Conservation (phyloP, 768 basidiomycete species). For the Collybia sordida region DNA sequence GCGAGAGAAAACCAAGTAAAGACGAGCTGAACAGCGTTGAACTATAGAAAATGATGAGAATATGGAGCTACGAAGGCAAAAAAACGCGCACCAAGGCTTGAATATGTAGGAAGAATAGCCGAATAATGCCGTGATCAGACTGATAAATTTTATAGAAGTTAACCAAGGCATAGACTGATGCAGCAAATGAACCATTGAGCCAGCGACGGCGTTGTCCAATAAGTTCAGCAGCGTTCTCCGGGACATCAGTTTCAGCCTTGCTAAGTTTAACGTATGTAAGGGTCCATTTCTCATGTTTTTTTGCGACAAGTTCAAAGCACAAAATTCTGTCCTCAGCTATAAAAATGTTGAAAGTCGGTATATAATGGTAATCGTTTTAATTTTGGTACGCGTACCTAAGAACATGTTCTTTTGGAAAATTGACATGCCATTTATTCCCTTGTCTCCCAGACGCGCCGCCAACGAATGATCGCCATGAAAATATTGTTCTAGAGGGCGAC, state of each 20-base stretch:
- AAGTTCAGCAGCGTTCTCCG: conserved; percentile 84
- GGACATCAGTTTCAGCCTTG: conserved; percentile 96
- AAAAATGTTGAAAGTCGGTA: conserved; percentile 1
- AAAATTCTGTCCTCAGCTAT: conserved; percentile 92
- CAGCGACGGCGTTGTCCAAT: conserved; percentile 96
- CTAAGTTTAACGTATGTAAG: conserved; percentile 90
- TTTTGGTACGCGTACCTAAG: conserved; percentile 31
- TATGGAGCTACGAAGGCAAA: not conserved
- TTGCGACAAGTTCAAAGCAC: conserved; percentile 96
- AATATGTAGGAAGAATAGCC: conserved; percentile 95
- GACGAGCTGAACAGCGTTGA: conserved; percentile 79
- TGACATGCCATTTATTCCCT: conserved; percentile 95
- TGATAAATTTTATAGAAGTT: conserved; percentile 90
- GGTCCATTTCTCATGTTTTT: conserved; percentile 84
- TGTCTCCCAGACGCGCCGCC: conserved; percentile 86
- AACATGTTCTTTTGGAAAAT: conserved; percentile 92
- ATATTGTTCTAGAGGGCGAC: conserved; percentile 83
- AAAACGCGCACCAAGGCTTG: conserved; percentile 74
- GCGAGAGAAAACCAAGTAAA: conserved; percentile 95
- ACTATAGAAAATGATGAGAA: conserved; percentile 39
- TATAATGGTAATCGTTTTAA: not conserved
- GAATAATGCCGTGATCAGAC: conserved; percentile 81
- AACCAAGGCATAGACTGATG: conserved; percentile 86
- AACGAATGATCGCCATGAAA: conserved; percentile 88
- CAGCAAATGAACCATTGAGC: conserved; percentile 95